Evolutionary conservation across 805 yeast species (phyloP), one percentile per base, ranked within the genome.

Genomic region (Candida peoriensis): DNA sequence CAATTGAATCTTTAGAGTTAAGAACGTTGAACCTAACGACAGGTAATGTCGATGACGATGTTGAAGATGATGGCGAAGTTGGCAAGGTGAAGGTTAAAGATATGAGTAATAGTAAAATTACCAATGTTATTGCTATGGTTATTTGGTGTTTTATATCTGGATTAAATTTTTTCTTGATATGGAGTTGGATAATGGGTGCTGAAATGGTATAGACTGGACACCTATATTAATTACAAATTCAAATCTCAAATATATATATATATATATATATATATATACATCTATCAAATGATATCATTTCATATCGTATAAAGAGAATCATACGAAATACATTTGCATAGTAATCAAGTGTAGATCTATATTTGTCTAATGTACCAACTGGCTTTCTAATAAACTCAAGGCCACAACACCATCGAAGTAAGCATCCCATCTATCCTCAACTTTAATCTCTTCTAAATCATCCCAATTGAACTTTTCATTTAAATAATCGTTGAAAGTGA

Each of bases 131-230:
- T 2, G 84, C 83, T 0, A 52, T 73, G 3, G 18, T 65, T 1
- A 70, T 87, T 9, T 41, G 44, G 44, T 24, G 32, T 22, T 70
- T 81, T 32, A 74, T 88, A 20, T 62, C 81, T 1, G 70, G 69
- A 10, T 64, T 86, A 46, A 88, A 88, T 54, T 68, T 81, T 26
- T 87, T 81, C 47, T 56, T 75, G 47, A 48, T 75, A 26, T 60
- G 68, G 14, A 64, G 71, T 33, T 61, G 74, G 21, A 68, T 74
- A 4, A 43, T 56, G 29, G 73, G 74, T 11, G 55, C 64, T 34
- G 63, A 60, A 22, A 60, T 57, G 3, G 56, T 53, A 33, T 42
- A n/a, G n/a, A 39, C 96, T 78, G 82, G 52, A n/a, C n/a, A n/a
- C n/a, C n/a, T n/a, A n/a, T n/a, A n/a, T n/a, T n/a, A n/a, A n/a